Conservation (phyloP, 2,329 filamentous ascomycete genomes). For the Bipolaris cookei region DNA sequence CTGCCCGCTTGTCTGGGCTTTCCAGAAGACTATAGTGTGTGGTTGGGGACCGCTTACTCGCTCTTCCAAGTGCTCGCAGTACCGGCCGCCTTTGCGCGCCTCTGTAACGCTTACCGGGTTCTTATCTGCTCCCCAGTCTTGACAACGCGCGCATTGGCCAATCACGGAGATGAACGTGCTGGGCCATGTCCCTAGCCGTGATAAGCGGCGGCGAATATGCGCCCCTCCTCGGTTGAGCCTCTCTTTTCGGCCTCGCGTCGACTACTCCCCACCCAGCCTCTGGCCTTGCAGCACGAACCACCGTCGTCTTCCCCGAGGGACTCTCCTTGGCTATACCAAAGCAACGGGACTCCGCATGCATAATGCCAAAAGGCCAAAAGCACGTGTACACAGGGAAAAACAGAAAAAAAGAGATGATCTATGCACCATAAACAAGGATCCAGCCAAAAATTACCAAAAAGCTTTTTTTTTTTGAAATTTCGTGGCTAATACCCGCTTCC, state of each 20-base stretch:
- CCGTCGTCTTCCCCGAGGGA: constrained; percentile 37
- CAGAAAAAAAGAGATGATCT: background rate
- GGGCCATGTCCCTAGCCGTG: constrained; percentile 24
- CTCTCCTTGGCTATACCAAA: constrained; percentile 3
- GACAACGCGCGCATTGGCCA: constrained; percentile 26
- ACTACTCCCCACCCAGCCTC: constrained; percentile 33
- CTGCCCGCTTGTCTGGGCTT: constrained; percentile 41
- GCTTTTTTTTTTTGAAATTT: background rate
- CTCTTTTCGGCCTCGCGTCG: constrained; percentile 37
- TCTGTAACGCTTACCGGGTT: constrained; percentile 31
- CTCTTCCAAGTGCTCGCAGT: constrained; percentile 20
- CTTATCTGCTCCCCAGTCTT: constrained; percentile 43
- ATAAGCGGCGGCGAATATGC: constrained; percentile 48
- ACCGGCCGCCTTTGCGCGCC: constrained; percentile 27
- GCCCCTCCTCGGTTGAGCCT: constrained; percentile 46
- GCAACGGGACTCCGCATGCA: constrained; percentile 7
- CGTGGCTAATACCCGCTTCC: constrained; percentile 7
- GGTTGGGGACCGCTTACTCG: constrained; percentile 29
- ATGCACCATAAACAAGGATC: background rate
- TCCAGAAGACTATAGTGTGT: constrained; percentile 21
- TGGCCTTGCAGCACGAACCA: constrained; percentile 27
- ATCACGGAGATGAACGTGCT: constrained; percentile 27
- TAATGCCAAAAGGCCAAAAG: background rate
- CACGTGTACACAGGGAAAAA: background rate
- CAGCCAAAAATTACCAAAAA: too few relatives aligned